A percentile compares a stretch with the other conserved stretches of the same genome.
Evolutionary conservation across 2,329 filamentous ascomycete genomes (phyloP).

Genomic region (Tolypocladium album): DNA sequence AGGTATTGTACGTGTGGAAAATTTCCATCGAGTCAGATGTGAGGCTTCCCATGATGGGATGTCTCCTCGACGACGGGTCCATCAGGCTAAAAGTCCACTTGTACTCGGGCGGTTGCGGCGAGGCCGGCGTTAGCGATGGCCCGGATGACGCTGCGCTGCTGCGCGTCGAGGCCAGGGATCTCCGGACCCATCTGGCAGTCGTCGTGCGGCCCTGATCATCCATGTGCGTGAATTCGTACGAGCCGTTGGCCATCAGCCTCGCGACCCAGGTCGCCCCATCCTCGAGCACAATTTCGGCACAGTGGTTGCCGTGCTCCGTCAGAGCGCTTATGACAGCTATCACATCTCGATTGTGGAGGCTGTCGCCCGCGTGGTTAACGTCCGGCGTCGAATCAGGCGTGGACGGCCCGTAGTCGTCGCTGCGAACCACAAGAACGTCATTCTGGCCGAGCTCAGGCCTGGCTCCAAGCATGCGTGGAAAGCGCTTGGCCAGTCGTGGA

Average conservation of each 20-base stretch:
- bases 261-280: conserved; percentile 51
- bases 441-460: conserved; percentile 54
- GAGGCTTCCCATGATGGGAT: conserved; percentile 64
- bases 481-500: conserved; percentile 47
- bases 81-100: conserved; percentile 73
- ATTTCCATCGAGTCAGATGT: conserved; percentile 55
- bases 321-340: conserved; percentile 59
- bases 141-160: conserved; percentile 7
- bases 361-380: conserved; percentile 34
- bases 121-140: conserved; percentile 8
- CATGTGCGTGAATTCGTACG: conserved; percentile 54
- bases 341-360: conserved; percentile 39
- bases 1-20: conserved; percentile 53
- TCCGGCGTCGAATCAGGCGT: conserved; percentile 14
- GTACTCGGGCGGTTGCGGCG: conserved; percentile 25
- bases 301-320: conserved; percentile 35
- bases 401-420: conserved; percentile 48
- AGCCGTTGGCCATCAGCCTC: conserved; percentile 39
- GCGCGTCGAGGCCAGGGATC: conserved; percentile 13
- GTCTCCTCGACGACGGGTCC: conserved; percentile 54
- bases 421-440: conserved; percentile 61
- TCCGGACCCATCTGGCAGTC: conserved; percentile 61
- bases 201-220: conserved; percentile 46
- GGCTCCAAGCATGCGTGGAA: conserved; percentile 52
- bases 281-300: conserved; percentile 54